These are phyloP conservation scores for Salix suchowensis DNA, from an alignment of 345 rosid species.

Conservation along the genomic window DNA sequence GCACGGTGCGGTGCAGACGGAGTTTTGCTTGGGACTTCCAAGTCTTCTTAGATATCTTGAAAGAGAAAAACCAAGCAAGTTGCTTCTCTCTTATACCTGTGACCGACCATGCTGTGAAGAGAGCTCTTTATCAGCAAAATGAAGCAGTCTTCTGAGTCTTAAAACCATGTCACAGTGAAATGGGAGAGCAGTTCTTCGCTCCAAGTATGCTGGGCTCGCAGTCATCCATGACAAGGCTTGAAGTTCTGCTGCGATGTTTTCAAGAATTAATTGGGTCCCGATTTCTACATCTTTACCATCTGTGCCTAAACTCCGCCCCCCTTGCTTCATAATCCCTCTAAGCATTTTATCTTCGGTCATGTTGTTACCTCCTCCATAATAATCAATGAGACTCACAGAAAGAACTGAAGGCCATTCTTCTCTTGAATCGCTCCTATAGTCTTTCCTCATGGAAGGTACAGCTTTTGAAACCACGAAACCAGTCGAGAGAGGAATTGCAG, in stretches of 20 bases:
- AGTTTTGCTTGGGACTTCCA: background rate
- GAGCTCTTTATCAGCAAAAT: conserved; percentile 75
- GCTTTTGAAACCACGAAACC: conserved; percentile 93
- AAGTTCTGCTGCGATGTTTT: conserved; percentile 83
- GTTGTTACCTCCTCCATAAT: conserved; percentile 59
- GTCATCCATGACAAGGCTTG: conserved; percentile 99
- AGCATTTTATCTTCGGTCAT: conserved; percentile 44
- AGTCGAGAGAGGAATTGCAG: conserved; percentile 76
- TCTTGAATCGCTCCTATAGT: conserved; percentile 52
- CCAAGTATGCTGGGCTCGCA: conserved; percentile 79
- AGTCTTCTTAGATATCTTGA: too few relatives aligned
- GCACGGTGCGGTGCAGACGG: background rate
- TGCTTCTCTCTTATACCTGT: conserved; percentile 9
- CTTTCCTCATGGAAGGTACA: conserved; percentile 81
- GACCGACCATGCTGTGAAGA: conserved; percentile 41
- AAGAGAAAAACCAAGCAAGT: background rate
- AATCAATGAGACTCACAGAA: conserved; percentile 81
- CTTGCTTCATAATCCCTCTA: conserved; percentile 54
- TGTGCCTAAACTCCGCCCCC: conserved; percentile 45
- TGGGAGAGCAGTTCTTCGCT: conserved; percentile 76
- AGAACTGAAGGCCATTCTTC: conserved; percentile 97
- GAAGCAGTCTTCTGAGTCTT: conserved; percentile 88
- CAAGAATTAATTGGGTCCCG: conserved; percentile 73
- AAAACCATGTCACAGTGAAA: conserved; percentile 96
- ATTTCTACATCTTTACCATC: conserved; percentile 73